These are phyloP conservation scores for Chenopodium quinoa DNA, from an alignment of 148 eudicot genomes.

Conservation along the genomic window DNA sequence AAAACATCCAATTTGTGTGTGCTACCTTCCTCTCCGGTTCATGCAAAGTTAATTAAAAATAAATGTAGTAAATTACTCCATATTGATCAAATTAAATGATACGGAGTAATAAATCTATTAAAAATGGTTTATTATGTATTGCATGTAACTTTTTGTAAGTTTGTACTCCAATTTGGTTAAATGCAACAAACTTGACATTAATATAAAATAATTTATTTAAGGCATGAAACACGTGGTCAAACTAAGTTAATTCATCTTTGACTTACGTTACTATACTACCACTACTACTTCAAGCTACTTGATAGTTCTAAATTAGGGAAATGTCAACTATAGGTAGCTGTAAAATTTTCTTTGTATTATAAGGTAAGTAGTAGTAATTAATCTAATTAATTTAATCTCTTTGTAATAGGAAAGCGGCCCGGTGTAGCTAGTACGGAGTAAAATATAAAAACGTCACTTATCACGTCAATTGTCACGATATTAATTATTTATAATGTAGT, in stretches of 20 bases:
- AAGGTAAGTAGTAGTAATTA: background rate
- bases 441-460: background rate
- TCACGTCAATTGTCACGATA: background rate
- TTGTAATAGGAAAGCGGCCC: background rate
- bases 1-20: background rate
- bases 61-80: background rate
- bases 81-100: background rate
- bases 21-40: background rate
- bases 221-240: conserved; percentile 8
- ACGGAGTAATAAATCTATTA: background rate
- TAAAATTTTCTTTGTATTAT: background rate
- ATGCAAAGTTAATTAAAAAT: background rate
- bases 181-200: conserved; percentile 1
- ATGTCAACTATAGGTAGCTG: background rate
- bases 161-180: background rate
- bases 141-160: background rate
- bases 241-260: background rate
- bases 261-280: background rate
- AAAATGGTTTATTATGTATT: background rate
- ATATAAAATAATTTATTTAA: background rate
- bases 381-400: background rate
- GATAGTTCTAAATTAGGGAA: background rate
- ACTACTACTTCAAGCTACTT: background rate
- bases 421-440: background rate
- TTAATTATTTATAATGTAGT: background rate